A percentile compares a stretch with the other conserved stretches of the same genome.
phyloP scores from a whole-genome alignment of 1,284 basidiomycete species.

The Leccinum griseonigrum region DNA sequence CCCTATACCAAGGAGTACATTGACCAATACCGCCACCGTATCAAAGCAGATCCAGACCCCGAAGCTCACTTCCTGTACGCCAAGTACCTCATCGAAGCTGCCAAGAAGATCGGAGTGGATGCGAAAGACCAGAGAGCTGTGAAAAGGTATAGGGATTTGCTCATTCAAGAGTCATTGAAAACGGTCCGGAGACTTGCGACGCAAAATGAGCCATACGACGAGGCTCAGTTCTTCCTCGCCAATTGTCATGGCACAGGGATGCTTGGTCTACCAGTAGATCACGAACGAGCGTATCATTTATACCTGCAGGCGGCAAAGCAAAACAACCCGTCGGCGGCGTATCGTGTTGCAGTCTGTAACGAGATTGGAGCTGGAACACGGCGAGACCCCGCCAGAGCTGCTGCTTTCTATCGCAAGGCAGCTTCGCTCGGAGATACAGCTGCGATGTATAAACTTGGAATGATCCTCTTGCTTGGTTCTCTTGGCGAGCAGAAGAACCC shows the following conservation, averaged over 20 bases:
- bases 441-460: slow-evolving; percentile 99
- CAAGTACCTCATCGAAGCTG: slow-evolving; percentile 99
- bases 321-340: slow-evolving; percentile 93
- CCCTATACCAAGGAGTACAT: slow-evolving; percentile 97
- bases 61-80: slow-evolving; percentile 98
- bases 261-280: slow-evolving; percentile 92
- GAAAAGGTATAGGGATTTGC: slow-evolving; percentile 87
- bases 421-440: slow-evolving; percentile 95
- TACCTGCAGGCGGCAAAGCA: slow-evolving; percentile 98
- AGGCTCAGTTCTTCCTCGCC: slow-evolving; percentile 99
- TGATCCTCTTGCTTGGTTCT: slow-evolving; percentile 87
- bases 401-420: slow-evolving; percentile 96
- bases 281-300: slow-evolving; percentile 97
- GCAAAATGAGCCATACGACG: slow-evolving; percentile 86
- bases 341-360: slow-evolving; percentile 98
- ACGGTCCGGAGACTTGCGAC: slow-evolving; percentile 91
- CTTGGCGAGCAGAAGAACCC: slow-evolving; percentile 85
- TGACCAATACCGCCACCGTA: slow-evolving; percentile 93
- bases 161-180: slow-evolving; percentile 89
- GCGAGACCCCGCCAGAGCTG: slow-evolving; percentile 83
- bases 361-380: slow-evolving; percentile 99
- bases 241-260: slow-evolving; percentile 97
- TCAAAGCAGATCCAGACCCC: slow-evolving; percentile 97
- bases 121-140: slow-evolving; percentile 77
- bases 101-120: slow-evolving; percentile 80